Percentiles rank a stretch among this genome's conserved stretches.
Conservation (phyloP, 768 basidiomycete genomes). For the Psilocybe cubensis region DNA sequence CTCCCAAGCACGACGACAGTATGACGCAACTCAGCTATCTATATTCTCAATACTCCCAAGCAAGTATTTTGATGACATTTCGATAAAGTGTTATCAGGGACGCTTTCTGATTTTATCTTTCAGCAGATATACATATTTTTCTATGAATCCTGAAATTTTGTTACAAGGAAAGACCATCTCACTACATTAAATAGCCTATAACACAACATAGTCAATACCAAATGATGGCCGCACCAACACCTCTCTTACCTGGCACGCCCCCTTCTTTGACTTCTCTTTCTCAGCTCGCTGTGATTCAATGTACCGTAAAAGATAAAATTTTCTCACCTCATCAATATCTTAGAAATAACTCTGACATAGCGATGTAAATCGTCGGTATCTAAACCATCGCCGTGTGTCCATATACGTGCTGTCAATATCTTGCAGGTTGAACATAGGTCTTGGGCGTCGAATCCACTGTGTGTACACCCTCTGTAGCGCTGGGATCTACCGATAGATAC, state of each 20-base stretch:
- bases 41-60: neutral
- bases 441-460: neutral
- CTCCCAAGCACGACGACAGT: neutral
- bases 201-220: neutral
- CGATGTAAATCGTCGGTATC: neutral
- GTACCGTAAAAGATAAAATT: neutral
- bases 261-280: neutral
- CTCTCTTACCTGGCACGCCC: neutral
- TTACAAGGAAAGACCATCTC: neutral
- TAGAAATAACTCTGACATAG: neutral
- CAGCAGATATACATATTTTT: too few relatives aligned
- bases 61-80: too few relatives aligned
- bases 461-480: neutral
- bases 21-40: neutral
- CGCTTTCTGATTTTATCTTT: too few relatives aligned
- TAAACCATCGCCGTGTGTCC: neutral
- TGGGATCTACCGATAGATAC: slow-evolving; percentile 1
- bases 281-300: neutral
- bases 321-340: neutral
- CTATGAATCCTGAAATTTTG: too few relatives aligned
- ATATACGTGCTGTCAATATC: neutral
- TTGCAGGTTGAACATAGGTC: neutral
- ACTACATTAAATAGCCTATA: neutral
- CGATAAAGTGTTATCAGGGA: too few relatives aligned
- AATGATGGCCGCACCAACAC: neutral